Base-by-base conservation (phyloP, 306 rosid species). In the Senna siamea region DNA sequence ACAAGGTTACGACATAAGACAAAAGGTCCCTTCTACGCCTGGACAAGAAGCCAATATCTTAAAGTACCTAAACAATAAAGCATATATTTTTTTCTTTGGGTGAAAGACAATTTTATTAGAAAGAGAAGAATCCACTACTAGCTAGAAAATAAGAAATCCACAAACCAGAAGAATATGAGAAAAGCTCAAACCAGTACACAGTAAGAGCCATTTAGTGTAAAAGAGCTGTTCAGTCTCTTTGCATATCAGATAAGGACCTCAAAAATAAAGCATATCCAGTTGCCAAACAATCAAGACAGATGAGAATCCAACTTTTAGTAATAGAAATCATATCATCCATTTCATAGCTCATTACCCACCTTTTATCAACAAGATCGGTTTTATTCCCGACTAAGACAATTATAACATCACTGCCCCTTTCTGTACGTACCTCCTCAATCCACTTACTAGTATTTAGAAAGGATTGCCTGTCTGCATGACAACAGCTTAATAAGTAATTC, bases 351-450 rank as follows among this genome's bases (percentile, higher is more conserved):
- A 50, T 61, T 64, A 67, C 90, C 81, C 81, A 86, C 96, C 96
- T 85, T 86, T 91, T 91, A 18, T 89, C 97, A 52, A 87, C 95
- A 32, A 89, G 93, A 84, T 91, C 97, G 11, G 93, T 91, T 80
- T 91, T 91, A 87, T 91, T 91, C 59, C 97, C 97, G 11, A 91
- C 97, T 65, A 91, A 89, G 66, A 91, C 93, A 60, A 91, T 91
- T 50, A 91, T 85, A 65, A 91, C 97, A 85, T 91, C 97, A 37
- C 89, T 79, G 11, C 97, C 97, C 47, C 97, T 81, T 74, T 91
- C 97, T 54, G 93, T 87, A 10, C 93, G 91, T 13, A 91, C 92
- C 84, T 89, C 97, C 80, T 91, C 97, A 47, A 91, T 83, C 97
- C 97, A 89, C 87, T 81, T 91, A 43, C 40, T 85, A 30, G 95